Evolutionary conservation across 2,329 filamentous ascomycete species (phyloP).

Genomic region (Grosmannia clavigera): DNA sequence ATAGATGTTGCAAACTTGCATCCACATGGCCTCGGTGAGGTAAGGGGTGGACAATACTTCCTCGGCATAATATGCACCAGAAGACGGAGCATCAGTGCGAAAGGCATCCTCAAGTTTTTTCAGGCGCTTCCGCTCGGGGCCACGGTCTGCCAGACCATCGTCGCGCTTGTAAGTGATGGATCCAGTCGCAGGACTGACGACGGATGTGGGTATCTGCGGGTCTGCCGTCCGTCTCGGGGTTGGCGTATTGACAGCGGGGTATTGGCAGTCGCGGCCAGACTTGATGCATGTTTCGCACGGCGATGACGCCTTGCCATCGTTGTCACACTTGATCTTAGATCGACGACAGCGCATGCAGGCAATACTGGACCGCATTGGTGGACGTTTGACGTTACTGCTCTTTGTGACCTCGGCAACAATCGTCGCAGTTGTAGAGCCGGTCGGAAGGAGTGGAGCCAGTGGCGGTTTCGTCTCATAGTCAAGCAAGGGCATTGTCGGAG

Average conservation of each 20-base stretch:
- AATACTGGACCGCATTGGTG: slow-evolving; percentile 63
- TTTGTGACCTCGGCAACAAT: slow-evolving; percentile 28
- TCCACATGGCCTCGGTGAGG: slow-evolving; percentile 54
- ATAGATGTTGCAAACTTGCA: slow-evolving; percentile 57
- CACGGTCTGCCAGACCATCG: slow-evolving; percentile 25
- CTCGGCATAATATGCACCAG: slow-evolving; percentile 28
- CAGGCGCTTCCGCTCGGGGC: slow-evolving; percentile 36
- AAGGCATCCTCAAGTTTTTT: slow-evolving; percentile 30
- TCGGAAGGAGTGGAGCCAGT: not conserved
- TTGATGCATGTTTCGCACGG: slow-evolving; percentile 65
- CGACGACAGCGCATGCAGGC: slow-evolving; percentile 64
- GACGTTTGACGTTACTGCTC: slow-evolving; percentile 22
- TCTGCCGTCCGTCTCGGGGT: not conserved
- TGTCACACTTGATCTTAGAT: slow-evolving; percentile 82
- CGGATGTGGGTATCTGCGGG: not conserved
- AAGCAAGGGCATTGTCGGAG: not conserved
- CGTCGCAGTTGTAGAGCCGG: slow-evolving; percentile 13
- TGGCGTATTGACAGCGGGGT: slow-evolving; percentile 31
- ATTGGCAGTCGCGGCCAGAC: slow-evolving; percentile 59
- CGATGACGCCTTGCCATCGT: slow-evolving; percentile 52
- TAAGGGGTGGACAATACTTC: slow-evolving; percentile 51
- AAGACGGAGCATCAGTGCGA: slow-evolving; percentile 24
- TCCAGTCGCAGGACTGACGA: not conserved
- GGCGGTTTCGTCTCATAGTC: not conserved
- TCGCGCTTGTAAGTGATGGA: slow-evolving; percentile 24